A percentile compares a stretch with the other conserved stretches of the same genome.
phyloP scores from a whole-genome alignment of 352 stramenopile species.

The Phytophthora vignae region DNA sequence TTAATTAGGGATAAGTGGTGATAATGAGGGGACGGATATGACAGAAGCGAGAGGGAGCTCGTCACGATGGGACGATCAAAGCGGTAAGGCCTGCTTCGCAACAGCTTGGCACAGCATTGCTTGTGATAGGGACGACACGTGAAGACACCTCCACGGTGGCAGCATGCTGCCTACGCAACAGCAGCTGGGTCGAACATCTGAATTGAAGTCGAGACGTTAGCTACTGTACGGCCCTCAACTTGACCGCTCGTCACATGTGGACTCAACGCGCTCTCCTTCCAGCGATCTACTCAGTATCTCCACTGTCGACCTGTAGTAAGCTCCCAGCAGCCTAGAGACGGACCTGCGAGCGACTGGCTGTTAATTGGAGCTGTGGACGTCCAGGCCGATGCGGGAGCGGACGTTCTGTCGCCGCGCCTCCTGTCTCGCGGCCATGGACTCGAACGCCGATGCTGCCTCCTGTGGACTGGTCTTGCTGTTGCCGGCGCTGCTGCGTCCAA shows the following conservation, averaged over 20 bases:
- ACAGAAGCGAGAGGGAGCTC: neutral
- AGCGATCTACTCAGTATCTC: neutral
- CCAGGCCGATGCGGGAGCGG: slow-evolving; percentile 46
- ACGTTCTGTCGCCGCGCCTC: slow-evolving; percentile 37
- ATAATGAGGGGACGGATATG: neutral
- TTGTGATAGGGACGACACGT: neutral
- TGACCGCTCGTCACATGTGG: neutral
- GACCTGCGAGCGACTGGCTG: no score
- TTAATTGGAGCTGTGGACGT: slow-evolving; percentile 21
- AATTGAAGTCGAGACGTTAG: neutral
- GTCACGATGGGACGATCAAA: neutral
- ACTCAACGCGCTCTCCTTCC: neutral
- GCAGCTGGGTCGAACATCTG: neutral
- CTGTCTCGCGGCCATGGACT: slow-evolving; percentile 25
- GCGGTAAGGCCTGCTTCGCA: neutral
- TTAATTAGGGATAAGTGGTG: no score
- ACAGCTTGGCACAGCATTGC: neutral
- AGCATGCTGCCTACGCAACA: neutral
- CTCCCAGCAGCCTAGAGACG: no score
- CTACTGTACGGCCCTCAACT: no score
- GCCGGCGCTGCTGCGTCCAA: neutral
- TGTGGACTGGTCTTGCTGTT: slow-evolving; percentile 5
- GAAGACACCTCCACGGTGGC: neutral
- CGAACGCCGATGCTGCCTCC: slow-evolving; percentile 6
- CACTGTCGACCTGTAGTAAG: no score